Evolutionary conservation across 306 rosid species (phyloP).

Genomic region (Quercus engelmannii): DNA sequence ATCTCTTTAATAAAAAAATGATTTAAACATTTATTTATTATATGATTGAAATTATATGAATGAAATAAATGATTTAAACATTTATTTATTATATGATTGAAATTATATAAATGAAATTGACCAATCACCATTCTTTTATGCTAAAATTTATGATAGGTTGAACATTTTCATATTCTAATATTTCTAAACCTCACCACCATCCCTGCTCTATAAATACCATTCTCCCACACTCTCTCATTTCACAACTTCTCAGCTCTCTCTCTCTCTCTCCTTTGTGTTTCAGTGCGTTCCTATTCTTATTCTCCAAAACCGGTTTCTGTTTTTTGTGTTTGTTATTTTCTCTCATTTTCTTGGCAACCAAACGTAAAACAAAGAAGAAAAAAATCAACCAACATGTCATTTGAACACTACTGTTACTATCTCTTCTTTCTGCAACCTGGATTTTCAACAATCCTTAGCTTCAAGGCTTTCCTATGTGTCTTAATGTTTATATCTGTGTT

Average conservation of each 20-base stretch:
- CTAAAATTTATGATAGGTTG: no score
- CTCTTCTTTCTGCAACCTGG: constrained; percentile 32
- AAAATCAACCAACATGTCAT: constrained; percentile 34
- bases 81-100: no score
- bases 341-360: neutral
- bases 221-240: neutral
- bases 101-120: no score
- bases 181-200: neutral
- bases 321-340: neutral
- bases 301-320: neutral
- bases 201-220: constrained; percentile 4
- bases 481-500: constrained; percentile 16
- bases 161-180: neutral
- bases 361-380: neutral
- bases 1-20: no score
- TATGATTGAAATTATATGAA: no score
- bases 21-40: no score
- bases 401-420: constrained; percentile 28
- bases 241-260: neutral
- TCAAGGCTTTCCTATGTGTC: constrained; percentile 25
- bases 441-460: constrained; percentile 22
- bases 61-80: no score
- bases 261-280: neutral
- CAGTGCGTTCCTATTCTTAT: neutral
- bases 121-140: no score